phyloP scores from a whole-genome alignment of 495 filamentous ascomycete species.

The Neurospora pannonica region DNA sequence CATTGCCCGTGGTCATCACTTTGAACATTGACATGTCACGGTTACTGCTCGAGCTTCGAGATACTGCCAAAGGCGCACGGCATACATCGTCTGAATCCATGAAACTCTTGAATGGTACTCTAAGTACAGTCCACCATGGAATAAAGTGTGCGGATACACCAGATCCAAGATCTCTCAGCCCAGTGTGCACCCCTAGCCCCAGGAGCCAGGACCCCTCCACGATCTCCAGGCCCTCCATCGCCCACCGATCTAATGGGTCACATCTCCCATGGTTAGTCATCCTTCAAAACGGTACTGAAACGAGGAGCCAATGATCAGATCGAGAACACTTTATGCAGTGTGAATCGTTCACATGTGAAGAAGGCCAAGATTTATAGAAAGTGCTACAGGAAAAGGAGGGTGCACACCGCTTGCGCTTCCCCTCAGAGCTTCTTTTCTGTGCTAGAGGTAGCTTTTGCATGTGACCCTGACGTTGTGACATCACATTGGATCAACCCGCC shows the following conservation, averaged over 20 bases:
- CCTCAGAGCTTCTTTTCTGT: not conserved
- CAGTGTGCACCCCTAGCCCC: not conserved
- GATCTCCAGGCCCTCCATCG: not conserved
- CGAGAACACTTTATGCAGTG: not conserved
- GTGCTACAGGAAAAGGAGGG: not conserved
- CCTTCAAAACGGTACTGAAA: not conserved
- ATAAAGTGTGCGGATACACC: not conserved
- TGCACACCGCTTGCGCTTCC: not conserved
- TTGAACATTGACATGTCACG: not conserved
- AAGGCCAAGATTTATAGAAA: not conserved
- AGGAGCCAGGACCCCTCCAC: not conserved
- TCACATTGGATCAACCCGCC: conserved; percentile 2
- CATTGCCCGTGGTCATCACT: too few relatives aligned
- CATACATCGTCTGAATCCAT: not conserved
- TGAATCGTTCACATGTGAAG: not conserved
- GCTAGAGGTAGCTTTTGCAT: conserved; percentile 8
- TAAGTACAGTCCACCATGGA: not conserved
- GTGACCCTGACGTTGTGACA: conserved; percentile 9
- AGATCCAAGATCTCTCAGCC: not conserved
- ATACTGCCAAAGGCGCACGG: not conserved
- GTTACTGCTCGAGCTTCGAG: not conserved
- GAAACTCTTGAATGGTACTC: not conserved
- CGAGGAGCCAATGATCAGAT: not conserved
- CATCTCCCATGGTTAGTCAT: not conserved
- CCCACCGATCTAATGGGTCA: not conserved